Percentiles rank a stretch among this genome's conserved stretches.
Evolutionary conservation across 2,329 filamentous ascomycete genomes (phyloP).

Genomic region (Corynespora cassiicola): DNA sequence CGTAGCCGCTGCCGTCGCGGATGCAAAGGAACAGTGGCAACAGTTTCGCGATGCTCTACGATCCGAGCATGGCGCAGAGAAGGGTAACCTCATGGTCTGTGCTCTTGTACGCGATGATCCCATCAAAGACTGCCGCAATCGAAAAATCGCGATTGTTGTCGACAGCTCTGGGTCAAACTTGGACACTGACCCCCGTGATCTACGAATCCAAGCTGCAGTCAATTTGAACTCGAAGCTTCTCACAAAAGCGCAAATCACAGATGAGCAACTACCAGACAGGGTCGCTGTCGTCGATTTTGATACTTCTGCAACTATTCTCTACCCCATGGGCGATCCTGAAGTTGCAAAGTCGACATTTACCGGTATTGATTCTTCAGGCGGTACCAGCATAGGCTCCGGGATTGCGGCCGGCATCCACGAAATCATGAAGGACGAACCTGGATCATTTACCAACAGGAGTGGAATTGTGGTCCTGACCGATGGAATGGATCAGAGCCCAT

Average conservation of each 20-base stretch:
- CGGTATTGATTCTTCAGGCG: constrained; percentile 1
- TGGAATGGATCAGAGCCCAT: too few relatives aligned
- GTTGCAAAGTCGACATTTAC: neutral
- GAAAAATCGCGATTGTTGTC: too few relatives aligned
- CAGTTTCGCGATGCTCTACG: constrained; percentile 4
- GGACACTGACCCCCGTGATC: too few relatives aligned
- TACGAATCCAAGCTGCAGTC: too few relatives aligned
- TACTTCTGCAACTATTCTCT: neutral
- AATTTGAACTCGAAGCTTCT: too few relatives aligned
- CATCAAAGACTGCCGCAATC: constrained; percentile 1
- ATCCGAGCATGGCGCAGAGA: constrained; percentile 5
- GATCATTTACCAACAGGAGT: too few relatives aligned
- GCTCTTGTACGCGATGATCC: constrained; percentile 7
- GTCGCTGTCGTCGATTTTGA: constrained; percentile 3
- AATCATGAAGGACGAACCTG: too few relatives aligned
- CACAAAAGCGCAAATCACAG: too few relatives aligned
- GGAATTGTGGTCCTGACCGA: too few relatives aligned
- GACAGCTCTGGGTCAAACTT: too few relatives aligned
- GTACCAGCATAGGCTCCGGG: constrained; percentile 1
- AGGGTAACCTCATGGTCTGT: constrained; percentile 7
- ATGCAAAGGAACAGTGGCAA: constrained; percentile 5
- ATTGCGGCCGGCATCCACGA: neutral
- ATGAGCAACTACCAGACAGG: constrained; percentile 3
- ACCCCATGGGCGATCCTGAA: neutral
- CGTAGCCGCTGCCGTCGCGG: constrained; percentile 1